Conservation (phyloP, 768 basidiomycete genomes). For the Agrocybe praecox region DNA sequence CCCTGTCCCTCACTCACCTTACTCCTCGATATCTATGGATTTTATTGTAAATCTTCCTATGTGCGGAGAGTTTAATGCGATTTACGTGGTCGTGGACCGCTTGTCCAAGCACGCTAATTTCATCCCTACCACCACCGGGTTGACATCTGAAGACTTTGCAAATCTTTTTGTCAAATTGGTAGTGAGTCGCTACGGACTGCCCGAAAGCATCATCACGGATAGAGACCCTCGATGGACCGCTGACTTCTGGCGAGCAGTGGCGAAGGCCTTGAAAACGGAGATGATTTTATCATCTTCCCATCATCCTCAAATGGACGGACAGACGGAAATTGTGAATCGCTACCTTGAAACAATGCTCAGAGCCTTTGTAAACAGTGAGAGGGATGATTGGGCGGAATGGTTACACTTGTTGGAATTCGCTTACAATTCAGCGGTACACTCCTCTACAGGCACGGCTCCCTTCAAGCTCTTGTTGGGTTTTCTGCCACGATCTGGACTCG, state of each 20-base stretch:
- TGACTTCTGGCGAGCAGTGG: not conserved
- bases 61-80: not conserved
- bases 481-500: not conserved
- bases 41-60: constrained; percentile 6
- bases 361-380: not conserved
- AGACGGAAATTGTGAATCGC: not conserved
- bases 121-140: not conserved
- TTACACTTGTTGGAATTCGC: not conserved
- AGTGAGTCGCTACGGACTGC: not conserved
- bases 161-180: not conserved
- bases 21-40: constrained; percentile 3
- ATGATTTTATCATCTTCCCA: not conserved
- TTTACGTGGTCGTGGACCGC: constrained; percentile 3
- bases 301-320: not conserved
- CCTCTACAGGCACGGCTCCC: not conserved
- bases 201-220: not conserved
- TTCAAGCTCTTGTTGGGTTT: not conserved
- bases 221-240: not conserved
- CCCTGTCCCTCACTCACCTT: constrained; percentile 1
- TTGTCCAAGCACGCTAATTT: constrained; percentile 1
- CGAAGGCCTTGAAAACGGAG: not conserved
- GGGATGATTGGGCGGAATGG: not conserved
- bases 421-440: not conserved
- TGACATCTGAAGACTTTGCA: not conserved
- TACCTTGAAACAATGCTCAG: not conserved